Conservation (phyloP, 2,329 filamentous ascomycete genomes). For the Epichloe uncinata region DNA sequence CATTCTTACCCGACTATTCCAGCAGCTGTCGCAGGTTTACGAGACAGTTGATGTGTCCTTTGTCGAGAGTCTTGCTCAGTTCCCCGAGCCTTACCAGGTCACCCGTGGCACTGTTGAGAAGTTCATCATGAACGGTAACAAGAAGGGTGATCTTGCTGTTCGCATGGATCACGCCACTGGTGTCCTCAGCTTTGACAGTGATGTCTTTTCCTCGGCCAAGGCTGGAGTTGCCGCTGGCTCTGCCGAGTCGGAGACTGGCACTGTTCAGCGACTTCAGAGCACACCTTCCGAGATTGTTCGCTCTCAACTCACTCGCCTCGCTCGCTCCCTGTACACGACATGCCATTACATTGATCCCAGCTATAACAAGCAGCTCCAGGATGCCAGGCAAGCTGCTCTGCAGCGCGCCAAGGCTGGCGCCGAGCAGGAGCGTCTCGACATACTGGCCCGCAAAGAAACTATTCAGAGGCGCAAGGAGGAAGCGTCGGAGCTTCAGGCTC, state of each 20-base stretch:
- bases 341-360: slow-evolving; percentile 91
- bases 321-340: slow-evolving; percentile 81
- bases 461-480: slow-evolving; percentile 97
- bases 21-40: slow-evolving; percentile 97
- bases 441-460: slow-evolving; percentile 71
- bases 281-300: slow-evolving; percentile 96
- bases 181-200: slow-evolving; percentile 91
- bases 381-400: slow-evolving; percentile 68
- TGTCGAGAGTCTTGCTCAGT: slow-evolving; percentile 84
- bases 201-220: slow-evolving; percentile 96
- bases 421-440: slow-evolving; percentile 82
- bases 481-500: slow-evolving; percentile 75
- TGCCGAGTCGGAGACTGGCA: slow-evolving; percentile 69
- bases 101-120: slow-evolving; percentile 88
- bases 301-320: slow-evolving; percentile 81
- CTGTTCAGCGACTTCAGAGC: slow-evolving; percentile 90
- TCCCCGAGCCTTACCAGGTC: slow-evolving; percentile 94
- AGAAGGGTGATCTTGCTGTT: slow-evolving; percentile 96
- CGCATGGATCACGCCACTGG: slow-evolving; percentile 92
- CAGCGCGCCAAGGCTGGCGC: slow-evolving; percentile 73
- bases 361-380: slow-evolving; percentile 69
- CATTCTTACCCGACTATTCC: slow-evolving; percentile 94
- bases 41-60: slow-evolving; percentile 93
- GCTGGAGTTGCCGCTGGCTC: slow-evolving; percentile 75
- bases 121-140: slow-evolving; percentile 99